These are phyloP conservation scores for Epichloe coenophiala DNA, from an alignment of 2,329 filamentous ascomycete genomes.

Conservation along the genomic window DNA sequence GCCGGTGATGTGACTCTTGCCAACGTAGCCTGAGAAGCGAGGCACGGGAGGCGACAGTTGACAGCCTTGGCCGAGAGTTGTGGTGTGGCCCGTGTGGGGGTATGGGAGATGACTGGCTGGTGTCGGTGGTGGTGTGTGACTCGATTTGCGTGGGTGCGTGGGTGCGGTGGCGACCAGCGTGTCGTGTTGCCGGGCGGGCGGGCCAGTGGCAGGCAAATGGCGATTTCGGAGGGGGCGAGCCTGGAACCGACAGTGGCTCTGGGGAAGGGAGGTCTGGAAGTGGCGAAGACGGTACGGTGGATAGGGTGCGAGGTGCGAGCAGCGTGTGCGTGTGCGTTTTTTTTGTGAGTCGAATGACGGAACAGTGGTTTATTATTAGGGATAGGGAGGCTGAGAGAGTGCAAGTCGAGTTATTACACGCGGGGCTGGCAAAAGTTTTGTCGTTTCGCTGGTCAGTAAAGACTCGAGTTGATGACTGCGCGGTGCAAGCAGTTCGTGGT, in stretches of 20 bases:
- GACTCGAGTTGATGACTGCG: slow-evolving; percentile 2
- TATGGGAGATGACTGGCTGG: slow-evolving; percentile 1
- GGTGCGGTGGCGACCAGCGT: slow-evolving; percentile 19
- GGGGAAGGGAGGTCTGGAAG: background rate
- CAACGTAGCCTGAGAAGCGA: slow-evolving; percentile 21
- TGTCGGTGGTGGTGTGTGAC: background rate
- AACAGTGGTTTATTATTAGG: background rate
- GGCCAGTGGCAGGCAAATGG: slow-evolving; percentile 19
- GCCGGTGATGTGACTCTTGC: slow-evolving; percentile 20
- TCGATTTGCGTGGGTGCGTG: slow-evolving; percentile 5
- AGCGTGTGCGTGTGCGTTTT: background rate
- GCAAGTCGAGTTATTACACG: background rate
- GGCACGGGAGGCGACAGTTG: slow-evolving; percentile 11
- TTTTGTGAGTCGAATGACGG: background rate
- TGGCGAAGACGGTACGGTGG: slow-evolving; percentile 4
- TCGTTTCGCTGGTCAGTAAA: background rate
- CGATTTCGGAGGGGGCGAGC: slow-evolving; percentile 24
- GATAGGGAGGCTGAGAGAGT: background rate
- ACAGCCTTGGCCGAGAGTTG: slow-evolving; percentile 1
- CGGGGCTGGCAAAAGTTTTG: background rate
- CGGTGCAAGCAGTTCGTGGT: background rate
- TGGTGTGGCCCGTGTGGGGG: background rate
- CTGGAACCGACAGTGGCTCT: background rate
- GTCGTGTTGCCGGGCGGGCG: slow-evolving; percentile 14
- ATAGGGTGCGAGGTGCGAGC: background rate